Evolutionary conservation across 31 red algal species (phyloP), one percentile per base, ranked within the genome.

Genomic region (Bonnemaisonia californica): DNA sequence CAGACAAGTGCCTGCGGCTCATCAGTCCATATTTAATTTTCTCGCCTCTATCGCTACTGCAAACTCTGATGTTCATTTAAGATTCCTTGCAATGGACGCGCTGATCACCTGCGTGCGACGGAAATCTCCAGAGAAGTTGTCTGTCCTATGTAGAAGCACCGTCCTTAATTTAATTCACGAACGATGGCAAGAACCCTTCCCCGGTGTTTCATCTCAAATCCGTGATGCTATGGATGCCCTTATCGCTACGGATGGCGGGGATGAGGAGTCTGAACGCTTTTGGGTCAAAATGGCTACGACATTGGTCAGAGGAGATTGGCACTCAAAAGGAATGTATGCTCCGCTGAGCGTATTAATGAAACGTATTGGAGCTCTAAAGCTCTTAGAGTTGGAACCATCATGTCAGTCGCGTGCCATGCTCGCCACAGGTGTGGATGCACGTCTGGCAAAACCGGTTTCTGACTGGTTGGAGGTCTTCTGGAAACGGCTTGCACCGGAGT

Each of bases 371-470:
- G 66, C 79, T 12, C 23, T 42, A 41, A 33, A 30, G 19, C 47
- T 83, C 21, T 29, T 73, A 29, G 8, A 73, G 7, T 21, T 47
- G 12, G 82, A 76, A 34, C 69, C 82, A 12, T 36, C 26, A 26
- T 85, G 82, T 28, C 82, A 85, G 32, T 30, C 41, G 34, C 70
- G n/a, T 51, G 82, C 82, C 19, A 85, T 85, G n/a, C 38, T 51
- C 34, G 82, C 82, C 29, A 56, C 71, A 48, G 65, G 71, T 35
- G 36, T n/a, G 3, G 57, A 85, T 66, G 41, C 70, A 3, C 42
- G 82, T 31, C 71, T 85, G 3, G 67, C 69, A 30, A 85, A 85
- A 55, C 27, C 82, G 33, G 82, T 63, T 2, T 35, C 82, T 39
- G 82, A 85, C 27, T 85, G 69, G 69, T 19, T 85, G 31, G 63